Evolutionary conservation across 2,329 filamentous ascomycete genomes (phyloP), one percentile per base, ranked within the genome.

Genomic region (Lojkania enalia): DNA sequence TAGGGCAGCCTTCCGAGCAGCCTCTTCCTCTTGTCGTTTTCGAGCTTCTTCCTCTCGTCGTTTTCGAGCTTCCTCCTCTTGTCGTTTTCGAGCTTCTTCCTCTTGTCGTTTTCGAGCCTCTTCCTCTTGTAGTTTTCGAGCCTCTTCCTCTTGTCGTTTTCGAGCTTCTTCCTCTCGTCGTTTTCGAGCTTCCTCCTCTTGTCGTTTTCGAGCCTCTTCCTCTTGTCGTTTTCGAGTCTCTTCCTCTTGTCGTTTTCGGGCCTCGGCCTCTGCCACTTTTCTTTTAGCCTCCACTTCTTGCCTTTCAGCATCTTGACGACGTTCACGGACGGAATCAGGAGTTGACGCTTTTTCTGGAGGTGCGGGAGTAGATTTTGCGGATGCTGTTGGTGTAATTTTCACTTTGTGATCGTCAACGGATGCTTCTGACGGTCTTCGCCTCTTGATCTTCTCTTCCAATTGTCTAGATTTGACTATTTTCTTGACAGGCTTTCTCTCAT

Each of bases 291-390:
- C 57, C 11, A 32, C 55, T 9, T 61, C 61, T 19, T 59, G 38
- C 20, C 57, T 58, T 42, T 64, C 63, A 27, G 63, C 66, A 39
- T 70, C 66, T 48, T 66, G 52, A 42, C 69, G 55, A 29, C 60
- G 60, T 42, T 64, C 63, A n/a, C 63, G 65, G 29, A 65, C 54
- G 4, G 52, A 49, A 30, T 68, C 65, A 5, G 64, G 65, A 5
- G 65, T 67, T 9, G 63, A 58, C 15, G 53, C 57, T 31, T 64
- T 64, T 44, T 69, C 66, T 11, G 60, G 61, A 13, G 66, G 65
- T 12, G 59, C 64, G 20, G 65, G 64, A 0, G 65, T 66, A 20
- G 64, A 67, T 33, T 69, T 67, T 3, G 63, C 57, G n/a, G 65
- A 69, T 12, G 48, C 54, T 15, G 56, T 63, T 2, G 64, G 64